Conservation (phyloP, 2,329 filamentous ascomycete genomes). For the Hypoxylon sp. region DNA sequence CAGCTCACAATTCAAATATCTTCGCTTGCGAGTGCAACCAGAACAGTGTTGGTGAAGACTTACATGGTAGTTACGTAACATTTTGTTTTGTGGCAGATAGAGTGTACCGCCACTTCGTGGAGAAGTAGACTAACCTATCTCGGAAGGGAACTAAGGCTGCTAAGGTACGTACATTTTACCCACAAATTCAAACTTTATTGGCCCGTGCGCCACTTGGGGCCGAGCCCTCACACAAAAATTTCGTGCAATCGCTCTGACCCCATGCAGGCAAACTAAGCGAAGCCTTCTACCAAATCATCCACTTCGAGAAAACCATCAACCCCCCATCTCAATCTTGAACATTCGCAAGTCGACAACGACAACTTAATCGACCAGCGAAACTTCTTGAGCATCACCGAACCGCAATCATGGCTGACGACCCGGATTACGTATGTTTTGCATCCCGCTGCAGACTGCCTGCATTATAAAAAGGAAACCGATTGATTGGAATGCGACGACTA, state of each 20-base stretch:
- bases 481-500: constrained; percentile 50
- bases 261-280: constrained; percentile 44
- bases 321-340: constrained; percentile 49
- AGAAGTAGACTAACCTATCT: too few relatives aligned
- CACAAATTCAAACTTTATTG: constrained; percentile 5
- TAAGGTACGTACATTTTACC: not conserved
- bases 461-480: constrained; percentile 5
- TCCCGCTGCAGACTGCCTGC: constrained; percentile 23
- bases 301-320: constrained; percentile 42
- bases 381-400: constrained; percentile 57
- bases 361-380: constrained; percentile 61
- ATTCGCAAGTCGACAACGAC: constrained; percentile 62
- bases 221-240: constrained; percentile 48
- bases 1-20: not conserved
- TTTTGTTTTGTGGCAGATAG: not conserved
- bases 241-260: constrained; percentile 31
- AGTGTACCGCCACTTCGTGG: not conserved
- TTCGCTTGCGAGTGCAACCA: not conserved
- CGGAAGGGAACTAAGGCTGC: not conserved
- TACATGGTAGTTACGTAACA: not conserved
- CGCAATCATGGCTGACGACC: constrained; percentile 83
- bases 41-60: not conserved
- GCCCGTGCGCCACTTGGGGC: constrained; percentile 43
- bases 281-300: constrained; percentile 41
- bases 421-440: constrained; percentile 80